phyloP scores from a whole-genome alignment of 106 monocot species.

The Narthecium ossifragum region DNA sequence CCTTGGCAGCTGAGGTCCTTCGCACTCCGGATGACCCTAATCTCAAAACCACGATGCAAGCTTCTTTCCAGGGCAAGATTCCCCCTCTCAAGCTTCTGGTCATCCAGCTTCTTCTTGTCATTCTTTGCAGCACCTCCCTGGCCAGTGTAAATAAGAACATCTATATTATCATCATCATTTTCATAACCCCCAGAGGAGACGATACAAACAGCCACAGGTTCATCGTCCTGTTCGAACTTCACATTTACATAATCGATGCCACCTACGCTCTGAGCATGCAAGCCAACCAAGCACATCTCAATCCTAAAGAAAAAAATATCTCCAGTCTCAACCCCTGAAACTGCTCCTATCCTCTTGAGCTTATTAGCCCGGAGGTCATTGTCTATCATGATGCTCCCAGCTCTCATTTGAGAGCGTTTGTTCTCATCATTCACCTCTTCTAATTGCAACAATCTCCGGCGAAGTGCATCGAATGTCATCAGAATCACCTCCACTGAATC shows the following conservation, averaged over 20 bases:
- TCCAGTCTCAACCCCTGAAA: slow-evolving; percentile 64
- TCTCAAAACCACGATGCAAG: slow-evolving; percentile 25
- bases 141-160: slow-evolving; percentile 66
- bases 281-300: slow-evolving; percentile 62
- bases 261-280: slow-evolving; percentile 56
- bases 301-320: slow-evolving; percentile 84
- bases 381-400: slow-evolving; percentile 38
- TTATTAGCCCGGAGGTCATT: slow-evolving; percentile 46
- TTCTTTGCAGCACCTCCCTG: slow-evolving; percentile 37
- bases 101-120: slow-evolving; percentile 23
- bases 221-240: slow-evolving; percentile 21
- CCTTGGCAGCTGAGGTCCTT: slow-evolving; percentile 23
- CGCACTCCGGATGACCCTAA: slow-evolving; percentile 62
- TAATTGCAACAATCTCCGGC: slow-evolving; percentile 50
- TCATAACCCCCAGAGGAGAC: slow-evolving; percentile 88
- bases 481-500: slow-evolving; percentile 52
- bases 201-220: slow-evolving; percentile 52
- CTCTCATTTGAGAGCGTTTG: slow-evolving; percentile 51
- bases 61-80: slow-evolving; percentile 85
- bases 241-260: slow-evolving; percentile 70
- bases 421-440: slow-evolving; percentile 42
- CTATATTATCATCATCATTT: slow-evolving; percentile 45
- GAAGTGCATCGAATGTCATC: slow-evolving; percentile 58
- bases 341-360: slow-evolving; percentile 41
- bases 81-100: slow-evolving; percentile 81